These are phyloP conservation scores for Solanum pinnatisectum DNA, from an alignment of 257 asterid genomes.

Conservation along the genomic window DNA sequence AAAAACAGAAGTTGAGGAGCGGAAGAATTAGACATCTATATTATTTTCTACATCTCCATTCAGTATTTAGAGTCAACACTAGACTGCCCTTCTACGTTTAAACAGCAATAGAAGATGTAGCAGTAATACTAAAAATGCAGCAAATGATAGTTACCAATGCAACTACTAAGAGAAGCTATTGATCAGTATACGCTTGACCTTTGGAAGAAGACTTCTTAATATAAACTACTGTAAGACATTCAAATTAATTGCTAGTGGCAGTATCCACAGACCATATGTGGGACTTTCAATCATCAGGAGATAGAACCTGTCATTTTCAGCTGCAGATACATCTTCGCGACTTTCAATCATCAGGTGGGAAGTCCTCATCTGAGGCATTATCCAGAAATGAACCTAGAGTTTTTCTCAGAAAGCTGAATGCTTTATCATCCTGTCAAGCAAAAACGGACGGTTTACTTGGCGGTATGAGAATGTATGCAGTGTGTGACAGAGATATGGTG, in stretches of 20 bases:
- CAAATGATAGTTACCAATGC: not conserved
- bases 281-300: constrained; percentile 10
- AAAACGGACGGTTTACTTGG: not conserved
- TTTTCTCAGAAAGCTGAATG: constrained; percentile 80
- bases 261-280: not conserved
- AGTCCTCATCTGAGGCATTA: constrained; percentile 86
- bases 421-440: constrained; percentile 71
- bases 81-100: not conserved
- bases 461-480: not conserved
- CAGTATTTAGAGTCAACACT: not conserved
- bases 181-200: not conserved
- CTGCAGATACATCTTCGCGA: not conserved
- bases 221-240: not conserved
- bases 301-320: not conserved
- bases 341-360: constrained; percentile 56
- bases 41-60: not conserved
- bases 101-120: not conserved
- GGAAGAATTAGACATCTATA: not conserved
- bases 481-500: not conserved
- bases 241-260: not conserved
- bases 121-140: not conserved
- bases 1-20: not conserved
- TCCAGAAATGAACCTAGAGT: constrained; percentile 84
- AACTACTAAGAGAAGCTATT: not conserved
- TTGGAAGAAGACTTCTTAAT: not conserved